Percentiles rank a stretch among this genome's conserved stretches.
Evolutionary conservation across 768 basidiomycete species (phyloP).

Genomic region (Boletus subcaerulescens): DNA sequence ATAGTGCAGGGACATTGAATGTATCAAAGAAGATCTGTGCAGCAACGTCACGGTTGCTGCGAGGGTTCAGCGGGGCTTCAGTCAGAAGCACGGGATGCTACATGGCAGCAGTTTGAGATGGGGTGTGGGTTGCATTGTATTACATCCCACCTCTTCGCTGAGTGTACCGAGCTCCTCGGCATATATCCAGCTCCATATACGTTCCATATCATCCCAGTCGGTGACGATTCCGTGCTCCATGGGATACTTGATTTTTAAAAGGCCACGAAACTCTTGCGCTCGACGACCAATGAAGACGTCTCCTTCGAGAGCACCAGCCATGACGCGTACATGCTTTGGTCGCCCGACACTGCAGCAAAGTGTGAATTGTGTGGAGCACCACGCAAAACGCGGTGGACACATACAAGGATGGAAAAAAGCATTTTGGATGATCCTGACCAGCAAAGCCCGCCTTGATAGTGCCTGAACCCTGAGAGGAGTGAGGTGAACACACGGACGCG

Average conservation of each 20-base stretch:
- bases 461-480: slow-evolving; percentile 79
- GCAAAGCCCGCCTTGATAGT: slow-evolving; percentile 99
- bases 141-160: slow-evolving; percentile 82
- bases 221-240: slow-evolving; percentile 99
- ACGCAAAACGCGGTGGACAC: slow-evolving; percentile 40
- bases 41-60: slow-evolving; percentile 92
- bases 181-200: slow-evolving; percentile 98
- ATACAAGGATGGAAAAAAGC: slow-evolving; percentile 98
- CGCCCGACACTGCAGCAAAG: slow-evolving; percentile 72
- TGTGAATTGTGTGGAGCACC: slow-evolving; percentile 19
- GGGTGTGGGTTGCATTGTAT: not conserved
- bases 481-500: slow-evolving; percentile 24
- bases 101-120: slow-evolving; percentile 11
- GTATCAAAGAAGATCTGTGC: slow-evolving; percentile 99
- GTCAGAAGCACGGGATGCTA: slow-evolving; percentile 97
- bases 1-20: slow-evolving; percentile 97
- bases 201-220: slow-evolving; percentile 99
- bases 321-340: slow-evolving; percentile 96
- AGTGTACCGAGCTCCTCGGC: slow-evolving; percentile 92
- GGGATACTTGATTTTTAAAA: slow-evolving; percentile 97
- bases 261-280: slow-evolving; percentile 93
- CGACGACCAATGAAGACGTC: slow-evolving; percentile 94
- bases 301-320: slow-evolving; percentile 96
- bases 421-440: slow-evolving; percentile 98
- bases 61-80: slow-evolving; percentile 95